Percentiles rank a stretch among this genome's conserved stretches.
Evolutionary conservation across 1,284 basidiomycete species (phyloP).

Genomic region (Rhodofomes roseus): DNA sequence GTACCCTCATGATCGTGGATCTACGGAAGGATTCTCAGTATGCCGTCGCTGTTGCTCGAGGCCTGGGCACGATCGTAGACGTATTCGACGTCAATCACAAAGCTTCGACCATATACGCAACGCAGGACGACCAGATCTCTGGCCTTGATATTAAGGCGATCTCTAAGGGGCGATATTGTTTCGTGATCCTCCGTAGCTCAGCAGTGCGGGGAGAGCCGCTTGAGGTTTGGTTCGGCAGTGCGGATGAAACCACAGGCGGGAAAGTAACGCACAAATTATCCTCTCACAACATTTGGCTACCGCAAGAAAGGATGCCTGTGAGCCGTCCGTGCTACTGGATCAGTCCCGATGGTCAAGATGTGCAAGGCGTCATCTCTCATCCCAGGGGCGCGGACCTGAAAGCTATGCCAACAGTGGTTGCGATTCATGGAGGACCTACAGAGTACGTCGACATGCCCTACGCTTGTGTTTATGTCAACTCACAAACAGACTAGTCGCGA

Average conservation of each 20-base stretch:
- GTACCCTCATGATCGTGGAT: background rate
- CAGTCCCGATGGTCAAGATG: constrained; percentile 1
- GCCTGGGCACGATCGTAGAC: background rate
- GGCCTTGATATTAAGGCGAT: background rate
- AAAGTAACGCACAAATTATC: background rate
- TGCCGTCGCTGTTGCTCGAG: background rate
- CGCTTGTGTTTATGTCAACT: background rate
- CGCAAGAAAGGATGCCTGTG: background rate
- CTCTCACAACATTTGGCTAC: constrained; percentile 1
- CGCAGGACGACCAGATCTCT: background rate
- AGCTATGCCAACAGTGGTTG: constrained; percentile 4
- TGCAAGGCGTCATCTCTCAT: constrained; percentile 6
- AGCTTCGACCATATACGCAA: background rate
- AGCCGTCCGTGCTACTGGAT: constrained; percentile 3
- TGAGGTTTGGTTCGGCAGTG: constrained; percentile 3
- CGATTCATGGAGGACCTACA: constrained; percentile 4
- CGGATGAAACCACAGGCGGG: background rate
- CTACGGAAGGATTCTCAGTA: background rate
- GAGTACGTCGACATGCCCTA: background rate
- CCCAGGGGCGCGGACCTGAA: constrained; percentile 1
- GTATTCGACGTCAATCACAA: background rate
- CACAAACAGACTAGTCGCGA: background rate
- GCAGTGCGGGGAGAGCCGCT: background rate
- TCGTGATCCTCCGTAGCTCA: constrained; percentile 4
- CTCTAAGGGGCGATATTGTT: background rate